phyloP scores from a whole-genome alignment of 441 rosid species.

The Lepidium campestre region DNA sequence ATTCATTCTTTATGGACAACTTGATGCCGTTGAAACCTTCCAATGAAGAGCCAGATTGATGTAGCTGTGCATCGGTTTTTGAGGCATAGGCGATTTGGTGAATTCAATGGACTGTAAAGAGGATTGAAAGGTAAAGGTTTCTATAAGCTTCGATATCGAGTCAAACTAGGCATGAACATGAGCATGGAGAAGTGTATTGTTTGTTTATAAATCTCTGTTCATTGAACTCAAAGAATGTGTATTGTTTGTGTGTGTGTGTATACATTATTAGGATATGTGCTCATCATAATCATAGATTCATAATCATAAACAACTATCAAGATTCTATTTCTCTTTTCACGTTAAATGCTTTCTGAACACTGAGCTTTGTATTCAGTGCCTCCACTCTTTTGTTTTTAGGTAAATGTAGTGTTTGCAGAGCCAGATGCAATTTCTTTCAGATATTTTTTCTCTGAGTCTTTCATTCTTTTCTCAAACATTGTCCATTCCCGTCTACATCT shows the following conservation, averaged over 20 bases:
- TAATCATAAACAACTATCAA: not conserved
- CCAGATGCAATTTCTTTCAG: constrained; percentile 34
- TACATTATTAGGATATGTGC: not conserved
- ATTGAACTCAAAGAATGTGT: not conserved
- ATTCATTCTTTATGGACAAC: not conserved
- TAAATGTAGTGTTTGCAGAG: constrained; percentile 35
- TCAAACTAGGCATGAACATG: not conserved
- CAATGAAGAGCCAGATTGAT: not conserved
- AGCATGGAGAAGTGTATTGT: not conserved
- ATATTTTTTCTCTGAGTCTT: constrained; percentile 62
- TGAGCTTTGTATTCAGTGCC: not conserved
- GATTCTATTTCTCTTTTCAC: not conserved
- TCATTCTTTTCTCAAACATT: constrained; percentile 62
- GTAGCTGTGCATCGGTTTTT: not conserved
- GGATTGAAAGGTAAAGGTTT: not conserved
- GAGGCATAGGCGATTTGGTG: no score
- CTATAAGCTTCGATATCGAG: not conserved
- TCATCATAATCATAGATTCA: not conserved
- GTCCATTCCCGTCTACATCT: constrained; percentile 93
- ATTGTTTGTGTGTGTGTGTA: not conserved
- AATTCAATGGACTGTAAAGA: not conserved
- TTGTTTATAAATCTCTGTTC: not conserved
- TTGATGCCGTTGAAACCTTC: constrained; percentile 11
- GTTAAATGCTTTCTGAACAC: not conserved
- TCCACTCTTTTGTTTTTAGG: constrained; percentile 19